Evolutionary conservation across 164 flowering plant species (phyloP), one percentile per base, ranked within the genome.

Genomic region (Nelumbo lutea): DNA sequence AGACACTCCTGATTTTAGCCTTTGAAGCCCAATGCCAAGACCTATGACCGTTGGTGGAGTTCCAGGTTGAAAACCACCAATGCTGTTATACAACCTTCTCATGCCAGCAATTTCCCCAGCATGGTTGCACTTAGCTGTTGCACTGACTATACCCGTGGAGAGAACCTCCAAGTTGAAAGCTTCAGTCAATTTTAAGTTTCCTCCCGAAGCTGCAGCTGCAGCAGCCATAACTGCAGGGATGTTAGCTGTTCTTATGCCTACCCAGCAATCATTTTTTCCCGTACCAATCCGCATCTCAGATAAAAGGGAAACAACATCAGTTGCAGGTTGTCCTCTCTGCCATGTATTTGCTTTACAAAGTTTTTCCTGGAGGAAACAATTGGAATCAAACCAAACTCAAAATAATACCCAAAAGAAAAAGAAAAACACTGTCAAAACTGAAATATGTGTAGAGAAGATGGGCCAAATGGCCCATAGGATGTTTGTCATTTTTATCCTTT

Each of bases 41-140:
- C 85, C 91, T 79, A 81, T 80, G 60, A 84, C 86, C 47, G 76
- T 70, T 57, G 85, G 73, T 14, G 77, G 56, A 59, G 79, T 59
- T 6, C 81, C 82, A 57, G 83, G 6, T 62, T 85, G 84, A 77
- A 90, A 84, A 64, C 96, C 97, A 73, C 92, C 96, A 66, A 96
- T 87, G 79, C 90, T 96, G 78, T 82, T 84, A 78, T 87, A 96
- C 65, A 93, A 72, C 76, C 87, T 87, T 83, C 85, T 89, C 98
- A 96, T 91, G 70, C 99, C 99, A 70, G 93, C 96, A 80, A 96
- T 96, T 82, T 93, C 98, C 72, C 98, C 96, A 72, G 92, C 93
- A 76, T 87, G 81, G 62, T 90, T 93, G 76, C 91, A 83, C 76
- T 93, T 96, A 10, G 76, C 85, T 52, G 97, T 88, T 66, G 99